Base-by-base conservation (phyloP, 495 filamentous ascomycete species). In the Clohesyomyces aquaticus region DNA sequence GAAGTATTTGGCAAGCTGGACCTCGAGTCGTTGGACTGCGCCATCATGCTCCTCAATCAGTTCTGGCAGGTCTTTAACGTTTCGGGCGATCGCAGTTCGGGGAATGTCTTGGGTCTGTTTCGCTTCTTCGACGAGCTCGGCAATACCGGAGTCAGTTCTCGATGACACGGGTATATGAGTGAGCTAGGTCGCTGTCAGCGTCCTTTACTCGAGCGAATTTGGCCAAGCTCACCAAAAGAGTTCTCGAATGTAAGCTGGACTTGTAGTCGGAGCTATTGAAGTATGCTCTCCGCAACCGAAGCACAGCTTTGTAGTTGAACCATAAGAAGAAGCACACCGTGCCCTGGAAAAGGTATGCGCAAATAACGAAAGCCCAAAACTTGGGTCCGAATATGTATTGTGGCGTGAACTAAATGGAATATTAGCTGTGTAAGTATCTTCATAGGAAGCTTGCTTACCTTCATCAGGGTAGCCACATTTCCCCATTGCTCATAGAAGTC, bases 1-100 rank as follows among this genome's bases (percentile, higher is more conserved):
- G 21, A 97, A 81, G 70, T 98, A 98, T 54, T 87, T 93, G 52
- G 93, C 89, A 45, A 98, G 75, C 4, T 90, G 81, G n/a, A 81
- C 84, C 72, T 98, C 93, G 32, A 98, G 80, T 56, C 90, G 77
- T 27, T 87, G 83, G 28, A 98, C 94, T 0, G 85, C 79, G 49
- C 90, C 77, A 22, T 89, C 87, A 65, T 98, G 93, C 70, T 93
- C 82, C 50, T 88, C 85, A 68, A 97, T 91, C 63, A 97, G 77
- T 9, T 82, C 76, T 16, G 93, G 93, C 3, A 98, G 78, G 45
- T 89, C 86, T 70, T 91, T 93, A 52, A 96, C 91, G 66, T 96
- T 96, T 25, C 94, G 89, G 42, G 89, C 93, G 71, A 97, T 89
- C 25, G 87, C 85, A 21, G 90, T 88, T 50, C 87, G 80, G n/a